Evolutionary conservation across 2,329 filamentous ascomycete species (phyloP).

Genomic region (Fusarium xylarioides): DNA sequence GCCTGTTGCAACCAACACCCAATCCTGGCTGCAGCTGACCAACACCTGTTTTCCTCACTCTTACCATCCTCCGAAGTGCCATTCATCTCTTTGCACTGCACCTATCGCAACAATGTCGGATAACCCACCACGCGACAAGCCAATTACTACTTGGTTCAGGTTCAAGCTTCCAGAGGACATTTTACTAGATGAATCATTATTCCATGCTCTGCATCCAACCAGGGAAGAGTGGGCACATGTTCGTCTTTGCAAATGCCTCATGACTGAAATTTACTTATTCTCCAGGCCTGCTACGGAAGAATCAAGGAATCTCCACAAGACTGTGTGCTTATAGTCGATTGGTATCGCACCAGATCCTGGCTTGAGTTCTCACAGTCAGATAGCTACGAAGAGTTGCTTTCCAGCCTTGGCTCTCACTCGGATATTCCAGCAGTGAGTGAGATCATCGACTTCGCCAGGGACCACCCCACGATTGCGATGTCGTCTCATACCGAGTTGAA

Average conservation of each 20-base stretch:
- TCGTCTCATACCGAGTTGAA: neutral
- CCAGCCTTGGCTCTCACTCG: neutral
- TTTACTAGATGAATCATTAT: neutral
- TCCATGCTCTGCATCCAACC: neutral
- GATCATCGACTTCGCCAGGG: accelerated
- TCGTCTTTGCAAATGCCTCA: no score
- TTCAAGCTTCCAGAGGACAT: neutral
- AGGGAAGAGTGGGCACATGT: accelerated
- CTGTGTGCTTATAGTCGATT: neutral
- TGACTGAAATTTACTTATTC: no score
- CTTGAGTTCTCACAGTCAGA: neutral
- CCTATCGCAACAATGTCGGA: neutral
- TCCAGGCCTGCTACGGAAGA: neutral
- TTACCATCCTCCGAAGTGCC: neutral
- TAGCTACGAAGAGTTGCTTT: neutral
- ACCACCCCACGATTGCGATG: neutral
- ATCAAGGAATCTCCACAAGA: neutral
- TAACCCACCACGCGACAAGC: neutral
- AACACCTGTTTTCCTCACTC: neutral
- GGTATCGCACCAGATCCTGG: neutral
- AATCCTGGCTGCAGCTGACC: neutral
- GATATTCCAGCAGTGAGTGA: neutral
- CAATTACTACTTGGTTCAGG: neutral
- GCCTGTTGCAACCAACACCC: neutral
- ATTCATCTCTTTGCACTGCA: neutral